phyloP scores from a whole-genome alignment of 2,329 filamentous ascomycete species.

The Fusarium papillatum region DNA sequence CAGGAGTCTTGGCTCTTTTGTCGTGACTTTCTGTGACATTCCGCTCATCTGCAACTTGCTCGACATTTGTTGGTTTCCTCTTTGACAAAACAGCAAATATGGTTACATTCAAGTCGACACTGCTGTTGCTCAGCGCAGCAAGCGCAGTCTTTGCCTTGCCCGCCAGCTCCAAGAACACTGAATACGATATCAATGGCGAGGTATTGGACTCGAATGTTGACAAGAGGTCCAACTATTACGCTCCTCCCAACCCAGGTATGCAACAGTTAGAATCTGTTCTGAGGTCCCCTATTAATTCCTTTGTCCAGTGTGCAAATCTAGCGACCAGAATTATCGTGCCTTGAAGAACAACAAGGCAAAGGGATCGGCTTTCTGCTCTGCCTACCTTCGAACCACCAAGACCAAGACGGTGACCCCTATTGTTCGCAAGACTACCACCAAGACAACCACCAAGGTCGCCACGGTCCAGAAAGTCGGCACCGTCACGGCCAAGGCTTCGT shows the following conservation, averaged over 20 bases:
- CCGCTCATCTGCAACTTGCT: not conserved
- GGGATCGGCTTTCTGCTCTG: not conserved
- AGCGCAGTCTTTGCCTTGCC: not conserved
- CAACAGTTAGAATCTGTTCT: not conserved
- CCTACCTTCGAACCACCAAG: not conserved
- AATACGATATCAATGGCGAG: not conserved
- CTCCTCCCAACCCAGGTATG: not conserved
- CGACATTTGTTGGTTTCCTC: not conserved
- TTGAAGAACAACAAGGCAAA: not conserved
- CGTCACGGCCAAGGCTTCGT: not conserved
- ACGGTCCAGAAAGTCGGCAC: not conserved
- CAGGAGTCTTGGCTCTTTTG: not conserved
- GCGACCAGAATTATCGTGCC: not conserved
- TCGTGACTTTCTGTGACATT: not conserved
- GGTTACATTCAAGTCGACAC: not conserved
- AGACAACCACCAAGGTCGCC: not conserved
- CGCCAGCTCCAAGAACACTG: not conserved
- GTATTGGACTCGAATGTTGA: not conserved
- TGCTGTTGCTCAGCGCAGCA: not conserved
- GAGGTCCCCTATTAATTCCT: not conserved
- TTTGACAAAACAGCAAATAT: not conserved
- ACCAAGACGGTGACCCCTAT: not conserved
- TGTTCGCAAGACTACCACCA: not conserved
- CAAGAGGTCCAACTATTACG: not conserved
- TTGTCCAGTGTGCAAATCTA: not conserved